These are phyloP conservation scores for Malassezia arunalokei DNA, from an alignment of 1,284 basidiomycete species.

Conservation along the genomic window DNA sequence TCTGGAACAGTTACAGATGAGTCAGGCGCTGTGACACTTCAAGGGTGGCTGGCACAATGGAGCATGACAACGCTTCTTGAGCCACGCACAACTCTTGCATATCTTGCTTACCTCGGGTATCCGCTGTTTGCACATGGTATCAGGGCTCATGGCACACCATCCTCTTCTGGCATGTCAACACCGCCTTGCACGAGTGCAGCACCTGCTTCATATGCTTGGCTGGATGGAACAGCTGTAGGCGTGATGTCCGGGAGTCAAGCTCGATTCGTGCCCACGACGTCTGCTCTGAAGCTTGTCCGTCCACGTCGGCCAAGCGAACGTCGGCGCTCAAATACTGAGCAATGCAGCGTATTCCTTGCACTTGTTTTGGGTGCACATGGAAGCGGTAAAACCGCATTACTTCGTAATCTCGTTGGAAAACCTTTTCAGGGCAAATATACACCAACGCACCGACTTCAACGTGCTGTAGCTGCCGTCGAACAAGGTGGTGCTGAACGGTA, in stretches of 20 bases:
- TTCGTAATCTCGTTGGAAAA: constrained; percentile 75
- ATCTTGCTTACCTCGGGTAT: constrained; percentile 88
- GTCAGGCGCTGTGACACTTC: constrained; percentile 76
- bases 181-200: not conserved
- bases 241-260: not conserved
- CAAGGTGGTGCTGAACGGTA: constrained; percentile 91
- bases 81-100: constrained; percentile 77
- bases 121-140: constrained; percentile 47
- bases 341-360: constrained; percentile 50
- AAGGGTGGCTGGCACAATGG: constrained; percentile 98
- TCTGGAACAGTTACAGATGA: constrained; percentile 83
- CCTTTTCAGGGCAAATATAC: constrained; percentile 55
- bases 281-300: constrained; percentile 37
- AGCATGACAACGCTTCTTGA: constrained; percentile 95
- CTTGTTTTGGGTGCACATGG: constrained; percentile 92
- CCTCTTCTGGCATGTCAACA: constrained; percentile 12
- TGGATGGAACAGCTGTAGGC: constrained; percentile 6
- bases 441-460: constrained; percentile 76
- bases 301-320: constrained; percentile 59
- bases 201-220: constrained; percentile 13
- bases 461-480: constrained; percentile 88
- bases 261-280: constrained; percentile 25
- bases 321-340: constrained; percentile 52
- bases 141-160: not conserved
- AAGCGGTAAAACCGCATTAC: constrained; percentile 78